phyloP scores from a whole-genome alignment of 139 green algal genomes.

The Coelastrella sp. region DNA sequence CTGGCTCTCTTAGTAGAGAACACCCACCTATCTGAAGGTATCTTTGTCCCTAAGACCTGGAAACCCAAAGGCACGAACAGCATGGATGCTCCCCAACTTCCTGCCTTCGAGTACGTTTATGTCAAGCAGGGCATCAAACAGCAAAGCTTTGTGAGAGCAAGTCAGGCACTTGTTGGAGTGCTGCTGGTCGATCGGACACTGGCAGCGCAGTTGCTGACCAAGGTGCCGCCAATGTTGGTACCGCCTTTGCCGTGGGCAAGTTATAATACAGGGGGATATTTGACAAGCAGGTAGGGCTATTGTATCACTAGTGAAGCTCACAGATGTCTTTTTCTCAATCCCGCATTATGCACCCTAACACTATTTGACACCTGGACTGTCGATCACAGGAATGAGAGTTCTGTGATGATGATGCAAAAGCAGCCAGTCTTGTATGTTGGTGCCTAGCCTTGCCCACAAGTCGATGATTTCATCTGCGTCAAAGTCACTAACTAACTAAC shows the following conservation, averaged over 20 bases:
- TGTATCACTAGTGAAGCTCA: too few relatives aligned
- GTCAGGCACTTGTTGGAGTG: constrained; percentile 52
- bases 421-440: too few relatives aligned
- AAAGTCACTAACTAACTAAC: too few relatives aligned
- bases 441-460: too few relatives aligned
- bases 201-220: background rate
- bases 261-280: constrained; percentile 71
- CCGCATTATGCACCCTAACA: too few relatives aligned
- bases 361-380: too few relatives aligned
- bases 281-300: constrained; percentile 56
- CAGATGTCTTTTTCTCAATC: too few relatives aligned
- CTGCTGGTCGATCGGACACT: constrained; percentile 50
- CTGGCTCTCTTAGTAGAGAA: constrained; percentile 45
- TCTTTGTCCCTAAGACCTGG: background rate
- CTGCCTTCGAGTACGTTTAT: constrained; percentile 37
- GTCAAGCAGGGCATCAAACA: constrained; percentile 43
- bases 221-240: constrained; percentile 82
- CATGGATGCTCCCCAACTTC: background rate
- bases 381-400: too few relatives aligned
- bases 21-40: background rate
- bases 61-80: background rate
- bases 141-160: constrained; percentile 53
- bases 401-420: too few relatives aligned
- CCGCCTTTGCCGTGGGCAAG: constrained; percentile 77
- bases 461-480: too few relatives aligned